Conservation (phyloP, 331 rosid species). For the Quercus tomentella region DNA sequence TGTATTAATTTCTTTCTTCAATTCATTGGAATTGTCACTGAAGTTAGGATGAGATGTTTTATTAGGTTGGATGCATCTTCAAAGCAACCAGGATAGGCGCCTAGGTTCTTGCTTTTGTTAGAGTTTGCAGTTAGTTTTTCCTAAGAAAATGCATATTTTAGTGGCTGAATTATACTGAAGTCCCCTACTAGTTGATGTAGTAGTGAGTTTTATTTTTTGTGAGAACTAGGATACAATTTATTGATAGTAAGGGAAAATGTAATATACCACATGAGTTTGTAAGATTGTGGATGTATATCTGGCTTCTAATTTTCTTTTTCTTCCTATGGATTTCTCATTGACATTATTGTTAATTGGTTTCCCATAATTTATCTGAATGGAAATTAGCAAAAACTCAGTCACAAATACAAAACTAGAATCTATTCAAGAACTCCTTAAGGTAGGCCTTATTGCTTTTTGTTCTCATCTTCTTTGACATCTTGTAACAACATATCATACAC, state of each 20-base stretch:
- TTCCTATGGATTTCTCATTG: conserved; percentile 13
- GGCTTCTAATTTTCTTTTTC: conserved; percentile 11
- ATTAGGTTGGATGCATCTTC: conserved; percentile 68
- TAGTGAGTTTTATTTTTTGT: conserved; percentile 3
- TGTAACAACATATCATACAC: background rate
- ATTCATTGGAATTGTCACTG: background rate
- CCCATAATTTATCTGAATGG: conserved; percentile 59
- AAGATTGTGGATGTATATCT: background rate
- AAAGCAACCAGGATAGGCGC: conserved; percentile 31
- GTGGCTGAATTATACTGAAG: background rate
- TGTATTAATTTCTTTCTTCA: conserved; percentile 8
- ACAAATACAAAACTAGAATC: conserved; percentile 38
- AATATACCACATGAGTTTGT: conserved; percentile 13
- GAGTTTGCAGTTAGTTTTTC: background rate
- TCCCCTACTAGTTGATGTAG: background rate
- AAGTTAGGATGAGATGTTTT: conserved; percentile 4
- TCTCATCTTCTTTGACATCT: background rate
- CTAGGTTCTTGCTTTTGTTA: conserved; percentile 52
- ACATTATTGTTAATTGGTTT: conserved; percentile 24
- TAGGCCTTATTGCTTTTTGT: conserved; percentile 10
- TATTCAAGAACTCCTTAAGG: conserved; percentile 57
- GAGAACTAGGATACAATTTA: background rate
- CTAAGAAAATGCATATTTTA: conserved; percentile 1
- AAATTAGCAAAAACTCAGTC: conserved; percentile 28
- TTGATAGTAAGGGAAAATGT: conserved; percentile 8